Percentiles rank a stretch among this genome's conserved stretches.
Evolutionary conservation across 139 green algal species (phyloP).

Genomic region (Haematococcus sp.): DNA sequence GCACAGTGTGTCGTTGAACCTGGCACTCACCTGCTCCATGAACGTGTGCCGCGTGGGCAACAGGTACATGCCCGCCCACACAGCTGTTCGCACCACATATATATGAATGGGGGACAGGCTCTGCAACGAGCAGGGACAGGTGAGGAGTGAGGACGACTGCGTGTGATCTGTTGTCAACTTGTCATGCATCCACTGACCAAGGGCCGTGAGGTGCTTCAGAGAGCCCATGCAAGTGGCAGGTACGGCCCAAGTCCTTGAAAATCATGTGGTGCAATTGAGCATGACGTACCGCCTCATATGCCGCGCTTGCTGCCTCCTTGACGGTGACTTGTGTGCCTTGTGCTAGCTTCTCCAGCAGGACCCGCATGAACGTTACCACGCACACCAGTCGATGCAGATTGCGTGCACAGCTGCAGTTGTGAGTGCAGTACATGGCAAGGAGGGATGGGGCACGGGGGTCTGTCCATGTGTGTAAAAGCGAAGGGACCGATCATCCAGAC

Average conservation of each 20-base stretch:
- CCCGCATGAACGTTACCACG: constrained; percentile 42
- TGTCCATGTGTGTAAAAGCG: too few species aligned
- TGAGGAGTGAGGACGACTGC: too few species aligned
- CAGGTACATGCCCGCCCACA: constrained; percentile 44
- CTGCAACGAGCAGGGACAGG: neutral
- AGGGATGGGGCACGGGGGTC: too few species aligned
- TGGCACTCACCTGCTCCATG: constrained; percentile 21
- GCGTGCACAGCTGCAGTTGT: constrained; percentile 30
- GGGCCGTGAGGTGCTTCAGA: too few species aligned
- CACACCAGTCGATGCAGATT: constrained; percentile 53
- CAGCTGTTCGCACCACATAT: constrained; percentile 41
- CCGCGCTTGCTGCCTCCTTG: constrained; percentile 31
- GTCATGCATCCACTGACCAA: too few species aligned
- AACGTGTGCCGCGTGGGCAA: constrained; percentile 31
- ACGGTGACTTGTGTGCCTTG: constrained; percentile 19
- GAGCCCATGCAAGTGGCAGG: too few species aligned
- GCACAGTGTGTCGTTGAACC: too few species aligned
- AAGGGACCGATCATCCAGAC: too few species aligned
- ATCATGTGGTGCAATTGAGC: too few species aligned
- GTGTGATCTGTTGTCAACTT: too few species aligned
- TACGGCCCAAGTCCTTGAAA: too few species aligned
- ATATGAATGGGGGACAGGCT: constrained; percentile 45
- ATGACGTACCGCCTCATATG: constrained; percentile 27
- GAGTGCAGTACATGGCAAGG: too few species aligned
- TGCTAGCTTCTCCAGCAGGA: constrained; percentile 38